Base-by-base conservation (phyloP, 2,329 filamentous ascomycete genomes). In the Beauveria bassiana region DNA sequence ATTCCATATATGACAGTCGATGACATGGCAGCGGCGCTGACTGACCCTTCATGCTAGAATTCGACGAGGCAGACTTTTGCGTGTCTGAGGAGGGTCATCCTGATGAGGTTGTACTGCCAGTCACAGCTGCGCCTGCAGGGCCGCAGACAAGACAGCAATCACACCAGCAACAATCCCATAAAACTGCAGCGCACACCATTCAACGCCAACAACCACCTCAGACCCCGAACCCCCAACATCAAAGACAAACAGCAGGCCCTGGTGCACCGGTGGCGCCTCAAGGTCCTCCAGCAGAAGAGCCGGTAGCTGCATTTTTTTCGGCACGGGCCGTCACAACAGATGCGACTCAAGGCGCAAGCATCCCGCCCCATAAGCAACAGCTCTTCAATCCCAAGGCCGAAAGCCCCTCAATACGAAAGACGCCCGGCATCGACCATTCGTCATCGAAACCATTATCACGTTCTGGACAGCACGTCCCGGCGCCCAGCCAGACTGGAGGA, bases 321-420 rank as follows among this genome's bases (percentile, higher is more conserved):
- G 62, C 62, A 20, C 52, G 62, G 28, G 53, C 58, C 10, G 58
- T 63, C n/a, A 8, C 52, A 3, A 28, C 58, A 20, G 56, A 63
- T 24, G 14, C 52, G 20, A 55, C 55, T 34, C 47, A 53, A 28
- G 53, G 50, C 28, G 3, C 45, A 3, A 70, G 73, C 3, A 72
- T 79, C 4, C 78, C 78, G 3, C 73, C 77, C 43, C 74, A 75
- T 8, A 77, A 77, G 6, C 49, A 57, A 26, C 80, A 84, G 14
- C 77, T 80, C 26, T 93, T 93, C 72, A 88, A 93, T 67, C 89
- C 88, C 3, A 86, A 86, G 62, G 81, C 86, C 6, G 88, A 93
- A 68, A 91, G 87, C 64, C 92, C 93, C 0, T 95, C 92, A 0
- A 92, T 96, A 70, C 85, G 91, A 64, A 93, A 93, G 71, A 97